phyloP scores from a whole-genome alignment of 148 eudicot species.

The Dianthus caryophyllus region DNA sequence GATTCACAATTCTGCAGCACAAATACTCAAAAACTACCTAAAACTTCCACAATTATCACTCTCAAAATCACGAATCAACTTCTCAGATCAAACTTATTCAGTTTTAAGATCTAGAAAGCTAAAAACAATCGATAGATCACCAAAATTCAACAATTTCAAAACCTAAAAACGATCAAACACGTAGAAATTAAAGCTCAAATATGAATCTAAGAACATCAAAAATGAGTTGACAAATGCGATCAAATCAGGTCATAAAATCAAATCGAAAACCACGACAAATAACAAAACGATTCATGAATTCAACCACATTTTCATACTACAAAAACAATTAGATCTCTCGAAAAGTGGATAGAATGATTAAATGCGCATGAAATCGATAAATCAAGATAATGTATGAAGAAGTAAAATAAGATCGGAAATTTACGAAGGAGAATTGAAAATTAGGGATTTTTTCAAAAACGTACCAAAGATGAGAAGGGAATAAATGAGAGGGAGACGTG shows the following conservation, averaged over 20 bases:
- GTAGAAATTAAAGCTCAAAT: no score
- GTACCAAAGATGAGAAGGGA: no score
- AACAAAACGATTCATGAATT: background rate
- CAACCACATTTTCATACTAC: background rate
- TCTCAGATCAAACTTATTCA: background rate
- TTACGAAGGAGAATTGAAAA: background rate
- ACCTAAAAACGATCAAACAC: background rate
- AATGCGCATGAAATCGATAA: background rate
- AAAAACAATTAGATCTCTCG: no score
- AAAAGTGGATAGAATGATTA: no score
- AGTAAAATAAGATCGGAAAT: no score
- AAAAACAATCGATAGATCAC: no score
- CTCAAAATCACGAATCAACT: no score
- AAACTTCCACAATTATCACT: no score
- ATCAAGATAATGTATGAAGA: background rate
- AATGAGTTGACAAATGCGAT: no score
- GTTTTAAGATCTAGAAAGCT: background rate
- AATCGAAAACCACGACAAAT: background rate
- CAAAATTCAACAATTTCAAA: background rate
- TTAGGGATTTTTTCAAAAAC: background rate
- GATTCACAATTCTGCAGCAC: no score
- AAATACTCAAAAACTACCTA: no score
- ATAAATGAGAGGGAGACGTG: background rate
- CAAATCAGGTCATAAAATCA: background rate
- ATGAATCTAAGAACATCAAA: no score